Base-by-base conservation (phyloP, 192 early-diverging fungal genomes). In the Umbelopsis isabellina region DNA sequence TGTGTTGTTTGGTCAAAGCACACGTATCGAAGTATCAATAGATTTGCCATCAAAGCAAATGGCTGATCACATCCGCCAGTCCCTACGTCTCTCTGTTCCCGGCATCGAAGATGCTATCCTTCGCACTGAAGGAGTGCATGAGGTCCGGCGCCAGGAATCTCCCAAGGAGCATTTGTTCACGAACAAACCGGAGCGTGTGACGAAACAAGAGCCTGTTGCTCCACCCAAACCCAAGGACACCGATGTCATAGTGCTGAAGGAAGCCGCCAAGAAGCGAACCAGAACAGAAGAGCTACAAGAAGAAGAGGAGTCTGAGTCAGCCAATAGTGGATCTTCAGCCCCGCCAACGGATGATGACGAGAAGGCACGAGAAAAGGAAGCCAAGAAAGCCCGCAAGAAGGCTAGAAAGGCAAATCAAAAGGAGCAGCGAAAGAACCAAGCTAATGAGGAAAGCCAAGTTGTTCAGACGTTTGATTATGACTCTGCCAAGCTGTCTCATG, bases 51-150 rank as follows among this genome's bases (percentile, higher is more conserved):
- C 58, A 18, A 21, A 50, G 11, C 45, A 47, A 8, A 21, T 65
- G 9, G 70, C 70, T 22, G 47, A 55, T 20, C 70, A 61, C 10
- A 72, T 72, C 27, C 72, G 72, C 46, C 27, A 27, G 55, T 61
- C 55, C 0, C 30, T 61, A 3, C 30, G 55, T 18, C 18, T 61
- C 0, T 35, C 27, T 13, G 55, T 61, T 0, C 55, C 55, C 18
- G 55, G 55, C 13, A 61, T 61, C 18, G 55, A 61, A 61, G 55
- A 61, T 61, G 55, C 55, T 15, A 18, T 61, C 27, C 55, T 61
- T n/a, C 55, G 11, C 27, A 61, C 55, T 33, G 55, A 61, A 61
- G 55, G 55, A 11, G 55, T 61, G 27, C 48, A 49, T 49, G 48
- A 49, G 12, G 48, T 49, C 48, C 6, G 15, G 30, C 27, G 18